Base-by-base conservation (phyloP, 495 filamentous ascomycete genomes). In the Neurospora sublineolata region DNA sequence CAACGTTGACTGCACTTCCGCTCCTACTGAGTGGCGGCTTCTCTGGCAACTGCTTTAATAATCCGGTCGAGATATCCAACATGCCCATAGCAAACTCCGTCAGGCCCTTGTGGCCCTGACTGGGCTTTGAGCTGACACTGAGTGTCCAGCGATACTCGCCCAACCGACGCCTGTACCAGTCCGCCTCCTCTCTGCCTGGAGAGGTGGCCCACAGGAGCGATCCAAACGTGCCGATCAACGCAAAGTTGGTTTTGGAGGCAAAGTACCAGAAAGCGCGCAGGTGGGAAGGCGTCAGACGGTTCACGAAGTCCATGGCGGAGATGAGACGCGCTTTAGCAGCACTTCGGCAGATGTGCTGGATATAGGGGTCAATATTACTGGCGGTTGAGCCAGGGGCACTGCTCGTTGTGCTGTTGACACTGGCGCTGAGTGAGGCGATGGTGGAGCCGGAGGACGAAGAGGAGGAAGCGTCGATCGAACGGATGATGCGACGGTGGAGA, bases 131-230 rank as follows among this genome's bases (percentile, higher is more conserved):
- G 79, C 89, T 92, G 39, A 98, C 94, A 41, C 89, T 90, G 72
- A 99, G 83, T 2, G 94, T 97, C 95, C 95, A 99, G 64, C 93
- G 84, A 78, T 97, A 97, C 83, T 99, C 95, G 72, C 88, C 88
- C 12, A 97, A 84, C 4, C 95, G 84, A 3, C 90, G 85, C 27
- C 91, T 88, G 81, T 99, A 99, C 86, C 97, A 99, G n/a, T 96
- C 93, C 4, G 92, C 93, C 81, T 99, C 95, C 79, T 98, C 94
- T 23, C 87, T 85, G 12, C 90, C 92, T 0, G 94, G 94, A 0
- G 91, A 89, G 0, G 93, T 95, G 36, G 94, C 92, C 86, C 92
- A 94, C 0, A 99, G 87, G 8, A 98, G 86, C 2, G 84, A 87
- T 36, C 91, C 91, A 75, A 94, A 94, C 1, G 91, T 93, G 69